Evolutionary conservation across 768 basidiomycete genomes (phyloP), one percentile per base, ranked within the genome.

Genomic region (Mycena kentingensis): DNA sequence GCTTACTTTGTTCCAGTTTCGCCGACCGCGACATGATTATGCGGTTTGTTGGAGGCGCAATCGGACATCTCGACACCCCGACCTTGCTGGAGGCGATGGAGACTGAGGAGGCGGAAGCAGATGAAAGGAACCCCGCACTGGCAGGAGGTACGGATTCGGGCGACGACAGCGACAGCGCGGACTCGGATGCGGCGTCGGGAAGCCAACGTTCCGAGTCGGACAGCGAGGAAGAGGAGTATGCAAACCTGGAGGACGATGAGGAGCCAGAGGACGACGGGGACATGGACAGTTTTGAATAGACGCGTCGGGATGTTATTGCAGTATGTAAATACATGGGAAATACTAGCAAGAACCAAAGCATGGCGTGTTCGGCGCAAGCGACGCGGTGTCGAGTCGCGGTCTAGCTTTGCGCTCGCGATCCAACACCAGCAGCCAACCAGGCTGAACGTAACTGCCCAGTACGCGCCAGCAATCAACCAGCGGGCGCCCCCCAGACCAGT

Each of bases 11-110:
- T 18, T n/a, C 11, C 31, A 77, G 75, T 5, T 75, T 74, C 50
- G 70, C 69, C 10, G 72, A 76, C 49, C 60, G 69, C 3, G 74
- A 77, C 34, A 77, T 72, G 73, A 53, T 71, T 15, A 68, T 71
- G 64, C 62, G 67, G 10, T 72, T 61, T 49, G 46, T 56, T 15
- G 66, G 65, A 4, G 55, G 63, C 5, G 72, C 66, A 2, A 49
- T 72, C 27, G 71, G 73, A 18, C 68, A 73, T 42, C 41, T 42
- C 7, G 41, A 42, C 26, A 24, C 22, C n/a, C n/a, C n/a, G n/a
- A n/a, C n/a, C n/a, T n/a, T n/a, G n/a, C n/a, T n/a, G n/a, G n/a
- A 12, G 41, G 41, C 19, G 5, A 42, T 6, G 41, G 41, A 5
- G 21, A 42, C 5, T 27, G 22, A 19, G 25, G 22, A 42, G 41